A percentile compares a stretch with the other conserved stretches of the same genome.
phyloP scores from a whole-genome alignment of 192 early-diverging fungal genomes.

The Martensiomyces pterosporus region DNA sequence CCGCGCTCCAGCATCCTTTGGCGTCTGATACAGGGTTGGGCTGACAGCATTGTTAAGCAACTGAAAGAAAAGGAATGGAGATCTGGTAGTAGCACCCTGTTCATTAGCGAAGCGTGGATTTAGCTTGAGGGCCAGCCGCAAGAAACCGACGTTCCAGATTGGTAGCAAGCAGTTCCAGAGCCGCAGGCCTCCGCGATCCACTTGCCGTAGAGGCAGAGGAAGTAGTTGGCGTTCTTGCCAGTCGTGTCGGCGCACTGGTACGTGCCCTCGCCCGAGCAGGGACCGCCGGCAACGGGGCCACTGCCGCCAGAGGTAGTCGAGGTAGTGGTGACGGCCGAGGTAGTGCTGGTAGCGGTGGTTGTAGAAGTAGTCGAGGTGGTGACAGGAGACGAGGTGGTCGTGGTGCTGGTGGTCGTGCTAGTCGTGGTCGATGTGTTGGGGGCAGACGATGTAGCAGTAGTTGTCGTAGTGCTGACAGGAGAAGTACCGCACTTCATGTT shows the following conservation, averaged over 20 bases:
- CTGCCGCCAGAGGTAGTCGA: neutral
- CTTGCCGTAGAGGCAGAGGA: constrained; percentile 27
- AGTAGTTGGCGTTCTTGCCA: constrained; percentile 20
- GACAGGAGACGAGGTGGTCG: neutral
- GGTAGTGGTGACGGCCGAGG: neutral
- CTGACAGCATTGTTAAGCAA: too few relatives aligned
- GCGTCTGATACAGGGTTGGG: too few relatives aligned
- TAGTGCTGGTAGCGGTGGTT: neutral
- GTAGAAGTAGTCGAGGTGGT: too few relatives aligned
- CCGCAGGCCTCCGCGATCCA: constrained; percentile 27
- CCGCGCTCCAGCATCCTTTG: too few relatives aligned
- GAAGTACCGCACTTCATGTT: neutral
- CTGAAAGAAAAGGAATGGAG: too few relatives aligned
- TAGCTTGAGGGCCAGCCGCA: constrained; percentile 27
- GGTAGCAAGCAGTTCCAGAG: constrained; percentile 24
- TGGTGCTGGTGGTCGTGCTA: neutral
- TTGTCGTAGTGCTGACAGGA: constrained; percentile 3
- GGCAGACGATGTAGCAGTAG: constrained; percentile 3
- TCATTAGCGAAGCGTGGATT: too few relatives aligned
- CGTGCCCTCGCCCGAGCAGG: constrained; percentile 7
- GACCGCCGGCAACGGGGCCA: constrained; percentile 18
- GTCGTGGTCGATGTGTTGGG: neutral
- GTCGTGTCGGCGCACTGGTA: constrained; percentile 19
- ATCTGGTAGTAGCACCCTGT: too few relatives aligned
- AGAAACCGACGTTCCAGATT: constrained; percentile 16